Evolutionary conservation across 495 filamentous ascomycete genomes (phyloP), one percentile per base, ranked within the genome.

Genomic region (Penicilliopsis zonata): DNA sequence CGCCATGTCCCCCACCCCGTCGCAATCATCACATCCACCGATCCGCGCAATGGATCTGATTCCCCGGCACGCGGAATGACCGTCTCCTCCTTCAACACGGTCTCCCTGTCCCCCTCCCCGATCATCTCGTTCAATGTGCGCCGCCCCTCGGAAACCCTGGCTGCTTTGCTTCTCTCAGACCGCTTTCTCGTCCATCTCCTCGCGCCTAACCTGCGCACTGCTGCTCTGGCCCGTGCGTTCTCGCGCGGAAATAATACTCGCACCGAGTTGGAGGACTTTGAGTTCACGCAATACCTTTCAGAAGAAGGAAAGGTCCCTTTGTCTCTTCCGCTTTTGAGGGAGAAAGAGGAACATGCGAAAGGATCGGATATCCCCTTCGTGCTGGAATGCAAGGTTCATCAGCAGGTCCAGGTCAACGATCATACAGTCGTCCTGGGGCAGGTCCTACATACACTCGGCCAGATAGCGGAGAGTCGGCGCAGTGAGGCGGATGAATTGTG

Each of bases 31-130:
- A 86, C 78, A 19, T 40, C 52, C 38, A 59, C 53, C 32, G 52
- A 54, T 5, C 39, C 50, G 23, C 29, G 35, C 31, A 45, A 43
- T 13, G 31, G 33, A 12, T 17, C 38, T 25, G 36, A 50, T 18
- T 38, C 44, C 31, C 45, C 50, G 19, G 52, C 57, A 33, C 62
- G 67, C 15, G 85, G 73, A 32, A 79, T 90, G 64, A 86, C 82
- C 15, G 76, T 88, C 41, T 92, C 85, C 13, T 86, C 81, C 9
- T 80, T 93, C 60, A 86, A 71, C 13, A 83, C 81, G 0, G 69
- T 93, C 15, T 70, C 77, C 0, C 61, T 90, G 1, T 36, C 46
- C 9, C 83, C 83, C 0, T 42, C 57, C 3, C 82, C 85, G 0
- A 63, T 79, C 16, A 67, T 90, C 21, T 77, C 76, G 20, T 87